These are phyloP conservation scores for Geum urbanum DNA, from an alignment of 306 rosid genomes.

Conservation along the genomic window DNA sequence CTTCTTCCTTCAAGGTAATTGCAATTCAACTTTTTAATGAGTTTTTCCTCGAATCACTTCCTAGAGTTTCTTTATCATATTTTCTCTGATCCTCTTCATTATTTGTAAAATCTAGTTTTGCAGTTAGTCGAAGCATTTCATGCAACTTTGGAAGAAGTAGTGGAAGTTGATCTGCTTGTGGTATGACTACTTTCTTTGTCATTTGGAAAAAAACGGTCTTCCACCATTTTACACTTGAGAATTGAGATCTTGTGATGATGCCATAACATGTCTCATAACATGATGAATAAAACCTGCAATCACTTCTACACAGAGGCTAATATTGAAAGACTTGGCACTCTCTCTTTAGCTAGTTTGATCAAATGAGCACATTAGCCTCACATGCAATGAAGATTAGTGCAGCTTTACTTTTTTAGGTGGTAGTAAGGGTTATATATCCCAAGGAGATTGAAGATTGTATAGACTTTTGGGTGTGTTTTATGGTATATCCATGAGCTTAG, in stretches of 20 bases:
- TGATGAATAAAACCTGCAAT: background rate
- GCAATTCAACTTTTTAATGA: conserved; percentile 9
- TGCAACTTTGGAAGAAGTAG: conserved; percentile 95
- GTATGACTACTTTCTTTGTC: conserved; percentile 36
- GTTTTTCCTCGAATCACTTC: conserved; percentile 3
- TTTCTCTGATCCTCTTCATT: conserved; percentile 14
- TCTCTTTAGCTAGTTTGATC: background rate
- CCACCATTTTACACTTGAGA: background rate
- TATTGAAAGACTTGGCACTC: background rate
- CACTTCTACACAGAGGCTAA: background rate
- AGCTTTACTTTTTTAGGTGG: background rate
- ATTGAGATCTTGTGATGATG: background rate
- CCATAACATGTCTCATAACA: background rate
- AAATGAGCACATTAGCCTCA: background rate
- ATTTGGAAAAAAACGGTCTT: background rate
- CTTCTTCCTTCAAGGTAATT: conserved; percentile 91
- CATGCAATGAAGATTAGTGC: background rate
- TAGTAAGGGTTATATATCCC: background rate
- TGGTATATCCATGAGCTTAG: background rate
- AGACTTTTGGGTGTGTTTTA: background rate
- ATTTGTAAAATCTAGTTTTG: conserved; percentile 21
- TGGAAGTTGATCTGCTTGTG: conserved; percentile 96
- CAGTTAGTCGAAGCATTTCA: conserved; percentile 94
- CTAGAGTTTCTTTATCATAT: conserved; percentile 9
- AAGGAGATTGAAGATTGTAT: background rate